Evolutionary conservation across 495 filamentous ascomycete genomes (phyloP), one percentile per base, ranked within the genome.

Genomic region (Hypoxylon intermedium): DNA sequence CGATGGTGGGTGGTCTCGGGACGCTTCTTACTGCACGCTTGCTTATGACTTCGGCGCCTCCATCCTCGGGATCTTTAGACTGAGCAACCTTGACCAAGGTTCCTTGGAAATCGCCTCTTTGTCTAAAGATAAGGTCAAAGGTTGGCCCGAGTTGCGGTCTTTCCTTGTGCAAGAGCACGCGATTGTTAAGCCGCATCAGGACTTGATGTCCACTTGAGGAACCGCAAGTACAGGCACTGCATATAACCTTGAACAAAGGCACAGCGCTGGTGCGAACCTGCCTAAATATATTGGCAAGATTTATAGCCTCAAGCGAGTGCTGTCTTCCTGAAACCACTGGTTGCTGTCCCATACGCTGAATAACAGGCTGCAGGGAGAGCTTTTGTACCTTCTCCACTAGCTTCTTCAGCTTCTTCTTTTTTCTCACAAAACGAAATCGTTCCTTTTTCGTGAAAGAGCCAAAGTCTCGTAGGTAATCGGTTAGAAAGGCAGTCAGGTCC

Each of bases 321-420:
- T 45, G 23, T 26, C 23, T 45, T 18, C 3, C 5, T 45, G 42
- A 38, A 13, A 23, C 13, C 23, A 11, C 23, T 23, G 19, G 36
- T 18, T 38, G 36, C 36, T 13, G 13, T 12, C 13, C 18, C 36
- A 16, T 38, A 7, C 36, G 5, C 2, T 16, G 16, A 15, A 38
- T 38, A 15, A 38, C 18, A 5, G 36, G 4, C 36, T 38, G 13
- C 1, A 38, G 36, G 13, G 36, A 38, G 36, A 38, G 36, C 9
- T 15, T 15, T 13, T 15, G 21, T 16, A 45, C n/a, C 6, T 45
- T 23, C 23, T 45, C 24, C 6, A 30, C 23, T 18, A 45, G 12
- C n/a, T 24, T 21, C 28, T 46, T 58, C 21, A 63, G 40, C 9
- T 24, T 57, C 3, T 16, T 38, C 19, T 54, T 46, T 58, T 18